phyloP scores from a whole-genome alignment of 2,329 filamentous ascomycete genomes.

The Neurospora sp. region DNA sequence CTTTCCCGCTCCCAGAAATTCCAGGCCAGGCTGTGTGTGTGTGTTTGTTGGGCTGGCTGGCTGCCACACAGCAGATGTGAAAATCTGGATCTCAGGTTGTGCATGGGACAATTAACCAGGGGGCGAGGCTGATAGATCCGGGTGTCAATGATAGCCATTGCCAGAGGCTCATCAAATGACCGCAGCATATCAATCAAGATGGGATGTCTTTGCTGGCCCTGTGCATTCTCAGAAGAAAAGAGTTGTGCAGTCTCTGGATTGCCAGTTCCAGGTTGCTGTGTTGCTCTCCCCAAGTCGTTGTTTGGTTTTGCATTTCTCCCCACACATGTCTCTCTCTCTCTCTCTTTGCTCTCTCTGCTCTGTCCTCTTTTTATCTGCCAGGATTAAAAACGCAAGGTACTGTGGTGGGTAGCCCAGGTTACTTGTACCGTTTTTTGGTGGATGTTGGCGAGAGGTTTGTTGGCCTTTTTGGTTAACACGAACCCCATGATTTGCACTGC shows the following conservation, averaged over 20 bases:
- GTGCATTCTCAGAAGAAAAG: background rate
- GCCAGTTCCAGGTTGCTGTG: background rate
- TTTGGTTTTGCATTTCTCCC: background rate
- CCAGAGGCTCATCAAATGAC: constrained; percentile 4
- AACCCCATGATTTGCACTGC: background rate
- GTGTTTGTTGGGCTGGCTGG: background rate
- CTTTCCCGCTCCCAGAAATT: background rate
- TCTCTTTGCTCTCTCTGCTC: background rate
- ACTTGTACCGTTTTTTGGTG: background rate
- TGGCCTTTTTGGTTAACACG: background rate
- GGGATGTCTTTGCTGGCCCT: background rate
- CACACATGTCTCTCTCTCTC: background rate
- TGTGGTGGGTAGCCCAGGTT: background rate
- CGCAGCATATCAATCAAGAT: constrained; percentile 2
- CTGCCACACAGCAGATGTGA: background rate
- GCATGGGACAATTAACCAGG: constrained; percentile 10
- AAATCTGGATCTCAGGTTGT: constrained; percentile 6
- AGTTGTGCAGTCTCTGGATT: background rate
- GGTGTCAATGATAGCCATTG: constrained; percentile 9
- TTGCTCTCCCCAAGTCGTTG: background rate
- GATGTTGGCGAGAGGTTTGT: background rate
- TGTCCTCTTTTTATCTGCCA: background rate
- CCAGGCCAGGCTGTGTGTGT: background rate
- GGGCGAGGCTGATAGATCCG: constrained; percentile 2
- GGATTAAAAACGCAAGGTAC: background rate